Conservation (phyloP, 345 rosid genomes). For the Physaria fendleri region DNA sequence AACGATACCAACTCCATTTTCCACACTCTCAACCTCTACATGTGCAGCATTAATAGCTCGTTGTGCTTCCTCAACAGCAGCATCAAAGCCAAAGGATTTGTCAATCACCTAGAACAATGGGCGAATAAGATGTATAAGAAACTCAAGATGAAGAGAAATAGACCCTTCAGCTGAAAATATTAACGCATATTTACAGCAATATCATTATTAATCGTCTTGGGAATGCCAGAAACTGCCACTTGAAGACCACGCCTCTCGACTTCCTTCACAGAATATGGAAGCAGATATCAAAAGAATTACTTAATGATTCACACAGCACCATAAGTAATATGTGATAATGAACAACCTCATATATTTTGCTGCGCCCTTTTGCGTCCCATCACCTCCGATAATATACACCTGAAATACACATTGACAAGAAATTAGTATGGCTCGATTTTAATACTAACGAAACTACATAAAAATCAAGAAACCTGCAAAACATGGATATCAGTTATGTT, state of each 20-base stretch:
- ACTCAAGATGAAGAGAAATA: not conserved
- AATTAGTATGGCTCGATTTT: not conserved
- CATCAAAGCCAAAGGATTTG: conserved; percentile 95
- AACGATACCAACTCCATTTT: conserved; percentile 92
- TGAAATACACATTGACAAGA: conserved; percentile 23
- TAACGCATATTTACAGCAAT: conserved; percentile 56
- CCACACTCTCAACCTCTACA: conserved; percentile 93
- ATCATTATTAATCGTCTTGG: conserved; percentile 90
- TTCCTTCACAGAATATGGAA: conserved; percentile 51
- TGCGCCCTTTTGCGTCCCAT: conserved; percentile 89
- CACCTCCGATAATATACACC: conserved; percentile 96
- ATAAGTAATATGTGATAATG: not conserved
- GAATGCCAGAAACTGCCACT: conserved; percentile 84
- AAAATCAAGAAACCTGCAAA: not conserved
- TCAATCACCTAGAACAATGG: conserved; percentile 63
- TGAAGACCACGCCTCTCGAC: conserved; percentile 78
- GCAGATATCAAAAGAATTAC: not conserved
- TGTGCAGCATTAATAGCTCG: conserved; percentile 96
- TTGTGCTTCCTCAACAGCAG: conserved; percentile 97
- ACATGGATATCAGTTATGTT: not conserved
- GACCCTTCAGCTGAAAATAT: not conserved
- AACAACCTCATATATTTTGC: conserved; percentile 63
- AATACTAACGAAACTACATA: not conserved
- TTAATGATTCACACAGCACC: not conserved
- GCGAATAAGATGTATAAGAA: conserved; percentile 7